A percentile compares a stretch with the other conserved stretches of the same genome.
Evolutionary conservation across 768 basidiomycete species (phyloP).

Genomic region (Boletus insuetus): DNA sequence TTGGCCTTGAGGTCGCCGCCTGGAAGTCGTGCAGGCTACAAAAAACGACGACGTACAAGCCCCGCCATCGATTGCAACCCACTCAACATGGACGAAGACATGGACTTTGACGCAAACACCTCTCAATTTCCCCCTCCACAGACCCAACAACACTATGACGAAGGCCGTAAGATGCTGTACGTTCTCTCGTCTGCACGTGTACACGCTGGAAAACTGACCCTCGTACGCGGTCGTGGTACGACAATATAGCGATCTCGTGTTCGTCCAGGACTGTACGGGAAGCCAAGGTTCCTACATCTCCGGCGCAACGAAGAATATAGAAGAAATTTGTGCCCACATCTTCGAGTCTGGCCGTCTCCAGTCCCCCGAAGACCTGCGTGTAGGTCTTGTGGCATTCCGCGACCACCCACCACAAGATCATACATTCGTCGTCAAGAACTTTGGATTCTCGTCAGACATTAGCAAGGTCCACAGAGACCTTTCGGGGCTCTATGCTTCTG

Average conservation of each 20-base stretch:
- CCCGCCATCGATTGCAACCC: slow-evolving; percentile 15
- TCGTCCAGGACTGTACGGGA: slow-evolving; percentile 94
- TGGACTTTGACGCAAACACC: slow-evolving; percentile 56
- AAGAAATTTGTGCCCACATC: slow-evolving; percentile 91
- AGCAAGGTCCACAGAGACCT: slow-evolving; percentile 81
- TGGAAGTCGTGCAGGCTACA: slow-evolving; percentile 21
- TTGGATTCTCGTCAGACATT: slow-evolving; percentile 93
- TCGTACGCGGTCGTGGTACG: background rate
- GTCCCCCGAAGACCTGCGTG: slow-evolving; percentile 79
- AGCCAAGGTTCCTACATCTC: slow-evolving; percentile 88
- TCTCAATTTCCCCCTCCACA: slow-evolving; percentile 33
- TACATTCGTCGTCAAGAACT: slow-evolving; percentile 90
- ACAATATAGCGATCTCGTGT: slow-evolving; percentile 76
- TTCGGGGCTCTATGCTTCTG: slow-evolving; percentile 80
- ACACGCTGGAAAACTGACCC: slow-evolving; percentile 15
- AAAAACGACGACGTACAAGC: slow-evolving; percentile 13
- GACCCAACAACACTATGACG: slow-evolving; percentile 35
- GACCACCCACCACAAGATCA: slow-evolving; percentile 98
- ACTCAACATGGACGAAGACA: slow-evolving; percentile 72
- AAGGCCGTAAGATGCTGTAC: slow-evolving; percentile 71
- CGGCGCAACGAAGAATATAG: slow-evolving; percentile 96
- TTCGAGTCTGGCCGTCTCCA: slow-evolving; percentile 93
- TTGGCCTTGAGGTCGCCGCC: slow-evolving; percentile 35
- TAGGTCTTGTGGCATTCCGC: slow-evolving; percentile 92
- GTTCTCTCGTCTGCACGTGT: slow-evolving; percentile 26